A percentile compares a stretch with the other conserved stretches of the same genome.
These are phyloP conservation scores for Fusarium succisae DNA, from an alignment of 2,329 filamentous ascomycete species.

Conservation along the genomic window DNA sequence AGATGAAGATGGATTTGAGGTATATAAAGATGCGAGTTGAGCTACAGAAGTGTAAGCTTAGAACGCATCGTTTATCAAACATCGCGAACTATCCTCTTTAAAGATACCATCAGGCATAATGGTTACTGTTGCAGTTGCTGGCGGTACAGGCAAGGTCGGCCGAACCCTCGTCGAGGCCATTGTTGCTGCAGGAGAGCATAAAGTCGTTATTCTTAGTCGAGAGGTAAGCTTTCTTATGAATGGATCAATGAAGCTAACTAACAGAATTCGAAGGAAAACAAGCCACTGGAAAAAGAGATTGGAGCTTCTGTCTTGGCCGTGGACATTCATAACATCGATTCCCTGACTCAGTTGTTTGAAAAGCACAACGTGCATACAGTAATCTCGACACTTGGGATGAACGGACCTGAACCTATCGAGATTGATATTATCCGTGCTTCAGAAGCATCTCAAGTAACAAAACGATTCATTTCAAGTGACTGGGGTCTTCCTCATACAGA, in stretches of 20 bases:
- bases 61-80: background rate
- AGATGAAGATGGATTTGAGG: background rate
- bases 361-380: constrained; percentile 5
- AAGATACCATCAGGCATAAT: background rate
- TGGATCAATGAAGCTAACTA: fast-evolving
- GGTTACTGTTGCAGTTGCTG: constrained; percentile 9
- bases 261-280: background rate
- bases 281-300: background rate
- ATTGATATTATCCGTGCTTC: background rate
- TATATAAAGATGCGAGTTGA: background rate
- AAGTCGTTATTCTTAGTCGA: background rate
- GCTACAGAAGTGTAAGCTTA: fast-evolving
- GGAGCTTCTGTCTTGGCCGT: background rate
- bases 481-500: constrained; percentile 3
- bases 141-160: constrained; percentile 13
- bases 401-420: background rate
- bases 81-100: background rate
- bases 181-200: background rate
- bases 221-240: background rate
- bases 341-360: background rate
- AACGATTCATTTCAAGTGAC: constrained; percentile 1
- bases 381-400: constrained; percentile 1
- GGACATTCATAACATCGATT: background rate
- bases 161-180: background rate
- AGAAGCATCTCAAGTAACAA: background rate